Evolutionary conservation across 176 grass and related monocot species (phyloP).

Genomic region (Aechmea fasciata): DNA sequence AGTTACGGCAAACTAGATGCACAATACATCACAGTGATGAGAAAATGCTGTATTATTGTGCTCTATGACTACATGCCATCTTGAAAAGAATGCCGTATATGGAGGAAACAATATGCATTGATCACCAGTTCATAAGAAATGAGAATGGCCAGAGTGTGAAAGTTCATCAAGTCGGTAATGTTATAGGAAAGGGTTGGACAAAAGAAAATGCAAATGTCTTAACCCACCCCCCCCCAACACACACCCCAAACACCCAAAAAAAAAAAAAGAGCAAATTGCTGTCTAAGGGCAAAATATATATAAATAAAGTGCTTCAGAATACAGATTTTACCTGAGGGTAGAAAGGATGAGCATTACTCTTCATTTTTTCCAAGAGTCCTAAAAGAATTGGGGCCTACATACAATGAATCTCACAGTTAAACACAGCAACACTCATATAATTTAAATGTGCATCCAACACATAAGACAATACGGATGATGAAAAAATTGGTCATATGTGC

Average conservation of each 20-base stretch:
- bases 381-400: conserved; percentile 63
- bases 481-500: too few relatives aligned
- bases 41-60: not conserved
- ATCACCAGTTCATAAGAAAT: too few relatives aligned
- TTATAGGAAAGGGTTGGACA: not conserved
- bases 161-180: not conserved
- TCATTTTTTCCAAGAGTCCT: conserved; percentile 56
- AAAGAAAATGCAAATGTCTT: too few relatives aligned
- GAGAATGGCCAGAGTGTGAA: not conserved
- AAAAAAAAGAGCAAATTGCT: not conserved
- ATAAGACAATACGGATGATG: not conserved
- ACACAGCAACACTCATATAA: not conserved
- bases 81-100: not conserved
- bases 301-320: not conserved
- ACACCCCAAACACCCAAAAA: too few relatives aligned
- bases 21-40: not conserved
- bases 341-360: conserved; percentile 32
- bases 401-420: not conserved
- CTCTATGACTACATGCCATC: not conserved
- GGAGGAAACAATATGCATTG: too few relatives aligned
- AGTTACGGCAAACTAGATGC: not conserved
- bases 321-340: conserved; percentile 59
- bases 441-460: not conserved
- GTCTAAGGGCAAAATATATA: not conserved
- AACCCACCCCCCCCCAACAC: too few relatives aligned